Evolutionary conservation across 768 basidiomycete species (phyloP), one percentile per base, ranked within the genome.

Genomic region (Boletus reticuloceps): DNA sequence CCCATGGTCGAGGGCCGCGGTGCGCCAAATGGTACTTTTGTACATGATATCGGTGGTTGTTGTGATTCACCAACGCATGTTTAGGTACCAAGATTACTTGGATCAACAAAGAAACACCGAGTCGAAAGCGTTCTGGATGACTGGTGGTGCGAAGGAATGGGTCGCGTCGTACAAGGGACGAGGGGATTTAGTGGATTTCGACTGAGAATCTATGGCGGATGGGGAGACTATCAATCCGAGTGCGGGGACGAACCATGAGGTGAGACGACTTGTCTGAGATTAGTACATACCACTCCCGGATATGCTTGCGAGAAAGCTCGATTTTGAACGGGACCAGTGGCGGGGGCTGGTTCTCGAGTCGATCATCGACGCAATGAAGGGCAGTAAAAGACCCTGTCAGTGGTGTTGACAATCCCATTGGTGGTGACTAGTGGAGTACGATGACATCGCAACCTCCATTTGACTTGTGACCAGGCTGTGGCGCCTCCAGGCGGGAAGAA

Each of bases 41-140:
- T 36, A 2, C 25, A 20, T 17, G 13, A 16, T 9, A 4, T 36
- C 16, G 3, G 41, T 22, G 12, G 10, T 10, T 11, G 14, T 17
- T 38, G 31, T 10, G 20, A 40, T 45, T 52, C 17, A 44, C 45
- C 13, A 11, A 49, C 25, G 37, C 12, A 17, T 43, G 19, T 39
- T 9, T 43, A 81, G 80, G 80, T 81, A 82, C 59, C 80, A 80
- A 61, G 78, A 82, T 57, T 74, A 76, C 54, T 66, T 81, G 31
- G 64, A 79, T 49, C 59, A 56, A 53, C 64, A 55, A 41, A 68
- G 54, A 13, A 61, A 53, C 47, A 69, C 63, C 38, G 47, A 62
- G 36, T 79, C 79, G 6, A 72, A 67, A 46, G 77, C 77, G 3
- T 74, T 72, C 52, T 67, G 77, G 14, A 67, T 82, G 56, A 51